phyloP scores from a whole-genome alignment of 2,329 filamentous ascomycete genomes.

The Diplodia intermedia region DNA sequence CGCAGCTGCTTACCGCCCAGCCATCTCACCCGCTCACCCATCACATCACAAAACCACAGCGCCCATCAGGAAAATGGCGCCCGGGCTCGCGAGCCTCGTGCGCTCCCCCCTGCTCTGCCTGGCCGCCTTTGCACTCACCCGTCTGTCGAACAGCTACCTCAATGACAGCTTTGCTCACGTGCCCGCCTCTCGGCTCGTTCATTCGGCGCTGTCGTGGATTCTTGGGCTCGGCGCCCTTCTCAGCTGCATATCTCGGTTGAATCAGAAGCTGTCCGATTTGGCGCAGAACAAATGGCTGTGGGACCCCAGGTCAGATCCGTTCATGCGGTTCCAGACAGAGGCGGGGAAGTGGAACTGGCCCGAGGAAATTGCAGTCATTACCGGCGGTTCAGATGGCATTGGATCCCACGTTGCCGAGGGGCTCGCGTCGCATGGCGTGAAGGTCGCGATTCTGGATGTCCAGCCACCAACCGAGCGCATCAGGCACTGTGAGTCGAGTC shows the following conservation, averaged over 20 bases:
- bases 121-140: neutral
- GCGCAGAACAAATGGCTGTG: conserved; percentile 51
- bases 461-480: conserved; percentile 41
- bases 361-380: conserved; percentile 46
- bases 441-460: conserved; percentile 47
- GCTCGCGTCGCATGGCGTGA: conserved; percentile 43
- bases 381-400: conserved; percentile 47
- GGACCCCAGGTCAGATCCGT: conserved; percentile 29
- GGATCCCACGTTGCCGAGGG: conserved; percentile 45
- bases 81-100: conserved; percentile 1
- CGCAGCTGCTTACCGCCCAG: conserved; percentile 3
- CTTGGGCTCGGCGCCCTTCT: neutral
- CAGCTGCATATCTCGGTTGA: conserved; percentile 3
- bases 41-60: conserved; percentile 2
- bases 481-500: conserved; percentile 38
- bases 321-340: conserved; percentile 35
- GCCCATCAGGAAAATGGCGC: neutral
- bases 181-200: conserved; percentile 4
- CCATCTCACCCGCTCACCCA: conserved; percentile 11
- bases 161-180: neutral
- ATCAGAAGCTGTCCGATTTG: conserved; percentile 34
- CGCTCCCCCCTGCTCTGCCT: conserved; percentile 7
- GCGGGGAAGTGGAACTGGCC: conserved; percentile 43
- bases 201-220: conserved; percentile 14
- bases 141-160: conserved; percentile 11